Percentiles rank a stretch among this genome's conserved stretches.
Conservation (phyloP, 805 yeast genomes). For the Candida boidinii region DNA sequence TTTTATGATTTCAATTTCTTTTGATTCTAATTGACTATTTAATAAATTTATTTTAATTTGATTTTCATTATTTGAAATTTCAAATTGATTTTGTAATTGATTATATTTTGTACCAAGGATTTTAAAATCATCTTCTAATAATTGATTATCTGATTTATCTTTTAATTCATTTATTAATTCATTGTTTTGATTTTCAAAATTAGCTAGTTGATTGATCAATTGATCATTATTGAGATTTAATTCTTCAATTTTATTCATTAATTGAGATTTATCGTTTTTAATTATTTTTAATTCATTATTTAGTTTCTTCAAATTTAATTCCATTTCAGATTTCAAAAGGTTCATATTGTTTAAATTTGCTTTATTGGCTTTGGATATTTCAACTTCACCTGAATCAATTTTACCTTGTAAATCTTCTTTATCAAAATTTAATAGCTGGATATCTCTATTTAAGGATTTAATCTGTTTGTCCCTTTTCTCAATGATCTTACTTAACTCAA, state of each 20-base stretch:
- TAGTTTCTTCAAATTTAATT: too few relatives aligned
- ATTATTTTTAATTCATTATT: conserved; percentile 3
- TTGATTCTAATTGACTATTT: too few relatives aligned
- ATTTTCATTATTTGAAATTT: too few relatives aligned
- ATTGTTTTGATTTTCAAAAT: conserved; percentile 16
- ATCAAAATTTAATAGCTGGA: conserved; percentile 20
- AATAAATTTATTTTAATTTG: too few relatives aligned
- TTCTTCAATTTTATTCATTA: conserved; percentile 24
- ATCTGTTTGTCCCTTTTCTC: conserved; percentile 12
- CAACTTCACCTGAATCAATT: conserved; percentile 4
- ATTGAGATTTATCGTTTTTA: conserved; percentile 19
- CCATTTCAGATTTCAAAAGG: too few relatives aligned
- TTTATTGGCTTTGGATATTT: too few relatives aligned
- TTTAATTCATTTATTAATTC: conserved; percentile 5
- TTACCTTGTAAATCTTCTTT: conserved; percentile 20
- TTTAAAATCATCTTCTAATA: too few relatives aligned
- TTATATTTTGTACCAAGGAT: too few relatives aligned
- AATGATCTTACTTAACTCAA: conserved; percentile 11
- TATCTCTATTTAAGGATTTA: conserved; percentile 13
- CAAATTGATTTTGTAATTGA: too few relatives aligned
- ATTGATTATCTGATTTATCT: conserved; percentile 5
- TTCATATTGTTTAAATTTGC: too few relatives aligned
- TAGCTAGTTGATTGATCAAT: conserved; percentile 28
- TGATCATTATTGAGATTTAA: conserved; percentile 28
- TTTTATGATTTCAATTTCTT: conserved; percentile 12